These are phyloP conservation scores for Kalmusia sp. DNA, from an alignment of 2,329 filamentous ascomycete species.

Conservation along the genomic window DNA sequence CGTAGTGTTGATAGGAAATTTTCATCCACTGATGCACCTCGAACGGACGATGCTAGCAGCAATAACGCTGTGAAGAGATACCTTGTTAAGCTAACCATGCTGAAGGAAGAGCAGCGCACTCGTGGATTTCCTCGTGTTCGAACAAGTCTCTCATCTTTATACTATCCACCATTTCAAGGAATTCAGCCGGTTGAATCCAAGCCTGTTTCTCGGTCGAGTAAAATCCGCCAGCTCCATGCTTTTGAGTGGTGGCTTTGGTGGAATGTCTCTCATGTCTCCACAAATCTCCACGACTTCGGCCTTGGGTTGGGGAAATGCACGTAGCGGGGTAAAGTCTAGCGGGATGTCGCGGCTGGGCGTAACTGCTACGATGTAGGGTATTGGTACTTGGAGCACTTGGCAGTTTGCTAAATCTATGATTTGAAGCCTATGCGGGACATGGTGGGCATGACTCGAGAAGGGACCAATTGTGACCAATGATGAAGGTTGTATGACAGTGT, in stretches of 20 bases:
- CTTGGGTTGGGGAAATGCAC: background rate
- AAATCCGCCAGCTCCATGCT: background rate
- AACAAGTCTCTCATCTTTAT: background rate
- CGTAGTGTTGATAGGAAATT: slow-evolving; percentile 19
- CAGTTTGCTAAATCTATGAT: background rate
- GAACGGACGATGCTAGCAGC: background rate
- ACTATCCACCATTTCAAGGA: background rate
- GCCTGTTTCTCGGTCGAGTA: background rate
- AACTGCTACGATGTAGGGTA: background rate
- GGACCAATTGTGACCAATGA: background rate
- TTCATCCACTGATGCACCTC: slow-evolving; percentile 13
- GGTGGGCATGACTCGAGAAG: background rate
- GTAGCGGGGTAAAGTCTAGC: background rate
- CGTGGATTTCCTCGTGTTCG: background rate
- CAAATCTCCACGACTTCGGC: background rate
- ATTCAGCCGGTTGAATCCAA: background rate
- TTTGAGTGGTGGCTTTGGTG: background rate
- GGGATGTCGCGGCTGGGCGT: background rate
- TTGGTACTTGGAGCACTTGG: background rate
- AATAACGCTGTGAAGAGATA: background rate
- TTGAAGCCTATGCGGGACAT: background rate
- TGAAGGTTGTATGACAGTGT: background rate
- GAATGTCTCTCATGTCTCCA: background rate
- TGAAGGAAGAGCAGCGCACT: background rate
- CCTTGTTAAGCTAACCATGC: background rate